phyloP scores from a whole-genome alignment of 1,284 basidiomycete species.

The Ceratobasidium sp. region DNA sequence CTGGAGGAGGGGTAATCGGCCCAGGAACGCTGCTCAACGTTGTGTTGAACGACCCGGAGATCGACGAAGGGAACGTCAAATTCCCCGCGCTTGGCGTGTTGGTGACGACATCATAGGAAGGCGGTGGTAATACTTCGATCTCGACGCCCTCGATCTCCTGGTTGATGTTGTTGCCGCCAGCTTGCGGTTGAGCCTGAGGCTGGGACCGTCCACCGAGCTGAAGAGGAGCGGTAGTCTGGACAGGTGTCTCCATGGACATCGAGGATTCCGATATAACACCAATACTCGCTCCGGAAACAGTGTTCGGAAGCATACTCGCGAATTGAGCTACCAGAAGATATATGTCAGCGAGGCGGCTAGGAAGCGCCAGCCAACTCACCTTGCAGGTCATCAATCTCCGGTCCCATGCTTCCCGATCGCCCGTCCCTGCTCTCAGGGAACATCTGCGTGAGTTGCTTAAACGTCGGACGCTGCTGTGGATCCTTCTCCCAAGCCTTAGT shows the following conservation, averaged over 20 bases:
- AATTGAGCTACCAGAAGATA: constrained; percentile 29
- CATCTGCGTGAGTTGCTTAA: constrained; percentile 28
- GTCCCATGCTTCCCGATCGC: background rate
- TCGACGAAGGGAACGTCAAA: constrained; percentile 35
- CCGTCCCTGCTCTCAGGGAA: constrained; percentile 13
- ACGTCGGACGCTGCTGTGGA: constrained; percentile 41
- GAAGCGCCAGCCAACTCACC: constrained; percentile 20
- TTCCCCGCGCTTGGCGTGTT: constrained; percentile 34
- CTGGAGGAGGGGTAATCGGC: constrained; percentile 26
- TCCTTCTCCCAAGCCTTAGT: constrained; percentile 43
- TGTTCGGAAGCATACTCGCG: constrained; percentile 40
- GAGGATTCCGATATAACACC: constrained; percentile 16
- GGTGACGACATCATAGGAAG: constrained; percentile 30
- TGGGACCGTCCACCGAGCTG: background rate
- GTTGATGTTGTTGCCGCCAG: constrained; percentile 28
- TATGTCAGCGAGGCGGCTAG: constrained; percentile 4
- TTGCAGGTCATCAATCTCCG: constrained; percentile 37
- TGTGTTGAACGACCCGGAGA: constrained; percentile 27
- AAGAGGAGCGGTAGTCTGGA: constrained; percentile 27
- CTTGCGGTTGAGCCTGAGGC: background rate
- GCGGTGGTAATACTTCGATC: constrained; percentile 36
- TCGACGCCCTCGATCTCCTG: constrained; percentile 29
- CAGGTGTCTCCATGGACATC: constrained; percentile 15
- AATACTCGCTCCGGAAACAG: constrained; percentile 32
- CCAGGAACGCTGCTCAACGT: constrained; percentile 35